A percentile compares a stretch with the other conserved stretches of the same genome.
These are phyloP conservation scores for Saksenaea vasiformis DNA, from an alignment of 371 early-diverging fungal species.

Conservation along the genomic window DNA sequence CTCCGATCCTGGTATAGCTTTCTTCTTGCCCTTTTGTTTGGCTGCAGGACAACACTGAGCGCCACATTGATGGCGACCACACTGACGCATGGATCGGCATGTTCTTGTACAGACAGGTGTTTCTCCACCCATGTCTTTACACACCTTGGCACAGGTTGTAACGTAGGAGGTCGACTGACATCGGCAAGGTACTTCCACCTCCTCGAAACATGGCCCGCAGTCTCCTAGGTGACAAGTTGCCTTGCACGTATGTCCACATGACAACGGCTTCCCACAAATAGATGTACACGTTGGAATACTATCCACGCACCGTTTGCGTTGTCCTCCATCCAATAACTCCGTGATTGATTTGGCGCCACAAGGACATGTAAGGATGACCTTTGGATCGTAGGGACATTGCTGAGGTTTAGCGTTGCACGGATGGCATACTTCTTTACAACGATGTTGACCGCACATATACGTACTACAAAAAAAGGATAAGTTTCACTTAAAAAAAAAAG, in stretches of 20 bases:
- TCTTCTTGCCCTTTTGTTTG: conserved; percentile 38
- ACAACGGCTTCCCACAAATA: conserved; percentile 62
- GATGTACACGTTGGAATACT: conserved; percentile 77
- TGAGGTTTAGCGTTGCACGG: conserved; percentile 46
- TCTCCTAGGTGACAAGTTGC: conserved; percentile 72
- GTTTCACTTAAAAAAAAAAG: conserved; percentile 20
- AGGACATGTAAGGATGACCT: conserved; percentile 70
- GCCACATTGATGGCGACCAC: conserved; percentile 70
- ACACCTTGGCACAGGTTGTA: conserved; percentile 51
- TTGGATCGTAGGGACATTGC: conserved; percentile 76
- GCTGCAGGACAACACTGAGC: conserved; percentile 59
- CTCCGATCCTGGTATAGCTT: conserved; percentile 18
- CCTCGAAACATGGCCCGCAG: conserved; percentile 68
- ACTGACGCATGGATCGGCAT: conserved; percentile 63
- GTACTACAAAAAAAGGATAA: conserved; percentile 31
- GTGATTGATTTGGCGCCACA: conserved; percentile 67
- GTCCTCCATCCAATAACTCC: conserved; percentile 28
- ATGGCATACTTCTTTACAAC: conserved; percentile 78
- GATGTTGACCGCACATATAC: conserved; percentile 77
- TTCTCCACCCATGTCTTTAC: conserved; percentile 43
- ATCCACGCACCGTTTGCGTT: conserved; percentile 69
- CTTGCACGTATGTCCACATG: conserved; percentile 79
- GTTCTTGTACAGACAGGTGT: conserved; percentile 61
- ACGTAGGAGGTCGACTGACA: conserved; percentile 61
- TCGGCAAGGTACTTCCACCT: conserved; percentile 58